Base-by-base conservation (phyloP, 345 rosid species). In the Hibiscus trionum region DNA sequence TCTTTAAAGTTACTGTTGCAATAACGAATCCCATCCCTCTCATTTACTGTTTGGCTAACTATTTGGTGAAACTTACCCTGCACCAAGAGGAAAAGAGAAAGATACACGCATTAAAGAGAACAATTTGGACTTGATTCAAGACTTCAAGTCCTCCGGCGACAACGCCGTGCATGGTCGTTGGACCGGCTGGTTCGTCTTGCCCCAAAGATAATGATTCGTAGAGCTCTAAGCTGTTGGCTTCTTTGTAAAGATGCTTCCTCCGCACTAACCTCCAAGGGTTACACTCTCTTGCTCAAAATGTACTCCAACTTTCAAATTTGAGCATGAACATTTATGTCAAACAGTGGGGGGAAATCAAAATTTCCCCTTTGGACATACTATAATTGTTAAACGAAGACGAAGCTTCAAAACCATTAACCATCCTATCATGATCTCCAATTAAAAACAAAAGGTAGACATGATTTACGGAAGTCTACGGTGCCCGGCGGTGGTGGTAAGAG, bases 211-310 rank as follows among this genome's bases (percentile, higher is more conserved):
- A 79, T 7, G 94, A 88, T 11, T 95, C 90, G 66, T 93, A 96
- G 2, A 96, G 96, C 82, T 96, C 99, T 78, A 0, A 96, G 91
- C 76, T 96, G 98, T 67, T 96, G 98, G 80, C 96, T 96, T 63
- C 99, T 86, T 77, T 93, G 98, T n/a, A 91, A 78, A 26, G 98
- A 89, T 3, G 95, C 93, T 75, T 96, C 98, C 81, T 93, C 98
- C 6, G 90, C 86, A 5, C 81, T 96, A 7, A 86, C 93, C 79
- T 96, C 99, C 85, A 85, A 85, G 6, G 97, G 96, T 62, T 96
- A 97, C 75, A 94, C 94, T 59, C 97, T 96, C 76, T 93, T 96
- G 62, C 99, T 84, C 0, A 98, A 4, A 4, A 35, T 35, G 5
- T 35, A 35, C 37, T 35, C 37, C 21, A 57, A 49, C 57, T 62